These are phyloP conservation scores for Colletotrichum sansevieriae DNA, from an alignment of 2,329 filamentous ascomycete genomes.

Conservation along the genomic window DNA sequence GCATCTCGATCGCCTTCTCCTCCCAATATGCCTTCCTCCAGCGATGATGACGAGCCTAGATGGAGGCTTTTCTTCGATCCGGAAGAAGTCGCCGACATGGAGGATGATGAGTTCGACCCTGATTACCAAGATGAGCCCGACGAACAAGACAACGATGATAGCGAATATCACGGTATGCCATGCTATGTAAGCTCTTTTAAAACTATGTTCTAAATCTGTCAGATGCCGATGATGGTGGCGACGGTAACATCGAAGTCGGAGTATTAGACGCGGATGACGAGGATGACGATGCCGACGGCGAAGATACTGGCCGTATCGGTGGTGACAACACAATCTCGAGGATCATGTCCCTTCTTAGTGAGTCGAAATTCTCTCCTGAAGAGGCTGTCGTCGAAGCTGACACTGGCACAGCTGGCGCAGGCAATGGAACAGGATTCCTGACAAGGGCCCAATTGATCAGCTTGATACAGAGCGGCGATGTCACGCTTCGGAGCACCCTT, in stretches of 20 bases:
- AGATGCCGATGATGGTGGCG: slow-evolving; percentile 48
- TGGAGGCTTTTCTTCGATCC: slow-evolving; percentile 26
- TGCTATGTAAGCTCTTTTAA: background rate
- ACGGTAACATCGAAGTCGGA: slow-evolving; percentile 39
- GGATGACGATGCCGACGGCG: slow-evolving; percentile 45
- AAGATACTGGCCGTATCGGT: slow-evolving; percentile 42
- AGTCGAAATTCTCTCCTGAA: background rate
- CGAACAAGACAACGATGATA: slow-evolving; percentile 43
- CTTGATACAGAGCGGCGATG: slow-evolving; percentile 54
- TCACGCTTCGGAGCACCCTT: slow-evolving; percentile 52
- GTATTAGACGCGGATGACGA: slow-evolving; percentile 38
- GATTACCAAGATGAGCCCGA: slow-evolving; percentile 47
- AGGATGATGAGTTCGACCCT: slow-evolving; percentile 51
- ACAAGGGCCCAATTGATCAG: slow-evolving; percentile 55
- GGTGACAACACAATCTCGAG: slow-evolving; percentile 23
- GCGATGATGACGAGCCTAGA: slow-evolving; percentile 5
- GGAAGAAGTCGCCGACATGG: slow-evolving; percentile 47
- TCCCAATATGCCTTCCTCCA: background rate
- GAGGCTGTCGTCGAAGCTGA: slow-evolving; percentile 48
- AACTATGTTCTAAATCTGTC: slow-evolving; percentile 33
- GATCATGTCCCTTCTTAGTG: slow-evolving; percentile 19
- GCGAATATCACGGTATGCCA: slow-evolving; percentile 39
- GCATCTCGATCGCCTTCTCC: slow-evolving; percentile 6
- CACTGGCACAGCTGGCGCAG: slow-evolving; percentile 46
- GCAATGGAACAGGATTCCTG: slow-evolving; percentile 48